Percentiles rank a stretch among this genome's conserved stretches.
phyloP scores from a whole-genome alignment of 176 grass and related monocot genomes.

The Guadua angustifolia region DNA sequence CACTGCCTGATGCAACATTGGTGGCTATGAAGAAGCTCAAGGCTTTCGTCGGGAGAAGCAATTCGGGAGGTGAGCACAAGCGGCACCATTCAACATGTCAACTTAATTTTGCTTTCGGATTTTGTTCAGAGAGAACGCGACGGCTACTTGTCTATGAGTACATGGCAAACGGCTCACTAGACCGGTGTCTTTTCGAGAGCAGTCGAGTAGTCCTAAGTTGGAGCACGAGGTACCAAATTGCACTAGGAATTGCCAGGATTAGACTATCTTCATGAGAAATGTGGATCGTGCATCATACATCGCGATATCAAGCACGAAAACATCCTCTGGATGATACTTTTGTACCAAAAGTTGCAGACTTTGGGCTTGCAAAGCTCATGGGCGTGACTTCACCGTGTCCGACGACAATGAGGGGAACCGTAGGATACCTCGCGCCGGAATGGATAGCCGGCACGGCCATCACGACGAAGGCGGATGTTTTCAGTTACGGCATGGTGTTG shows the following conservation, averaged over 20 bases:
- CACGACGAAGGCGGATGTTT: not conserved
- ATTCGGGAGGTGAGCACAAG: conserved; percentile 22
- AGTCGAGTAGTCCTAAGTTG: not conserved
- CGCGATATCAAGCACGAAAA: conserved; percentile 63
- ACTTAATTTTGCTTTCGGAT: not conserved
- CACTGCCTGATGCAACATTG: conserved; percentile 3
- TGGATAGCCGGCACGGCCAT: conserved; percentile 17
- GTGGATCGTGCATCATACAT: conserved; percentile 49
- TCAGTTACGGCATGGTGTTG: conserved; percentile 1
- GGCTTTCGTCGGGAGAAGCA: conserved; percentile 73
- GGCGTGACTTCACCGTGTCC: not conserved
- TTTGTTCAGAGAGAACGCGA: not conserved
- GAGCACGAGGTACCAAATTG: not conserved
- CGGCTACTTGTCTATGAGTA: not conserved
- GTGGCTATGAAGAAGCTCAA: conserved; percentile 69
- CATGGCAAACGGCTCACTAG: not conserved
- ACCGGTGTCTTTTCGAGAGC: not conserved
- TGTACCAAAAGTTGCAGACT: not conserved
- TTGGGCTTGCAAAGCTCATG: not conserved
- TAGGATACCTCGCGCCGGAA: conserved; percentile 6
- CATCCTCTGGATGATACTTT: conserved; percentile 35
- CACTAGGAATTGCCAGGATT: not conserved
- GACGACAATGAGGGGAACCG: conserved; percentile 1
- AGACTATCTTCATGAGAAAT: not conserved
- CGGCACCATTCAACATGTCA: not conserved